Base-by-base conservation (phyloP, 345 rosid genomes). In the Aquilaria malaccensis region DNA sequence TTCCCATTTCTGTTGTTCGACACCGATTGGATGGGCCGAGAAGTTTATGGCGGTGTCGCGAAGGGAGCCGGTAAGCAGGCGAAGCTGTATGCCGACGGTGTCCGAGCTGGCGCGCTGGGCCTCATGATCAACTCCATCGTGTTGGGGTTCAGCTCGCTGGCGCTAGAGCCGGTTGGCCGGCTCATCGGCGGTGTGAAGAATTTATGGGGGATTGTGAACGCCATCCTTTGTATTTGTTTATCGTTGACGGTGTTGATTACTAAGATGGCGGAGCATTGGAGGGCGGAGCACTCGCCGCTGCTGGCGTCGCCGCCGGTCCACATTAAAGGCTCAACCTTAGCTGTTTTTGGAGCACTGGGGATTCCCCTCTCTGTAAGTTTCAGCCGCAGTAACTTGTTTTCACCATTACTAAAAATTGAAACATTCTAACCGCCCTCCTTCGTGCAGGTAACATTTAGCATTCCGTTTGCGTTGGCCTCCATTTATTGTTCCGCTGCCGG, bases 11-110 rank as follows among this genome's bases (percentile, higher is more conserved):
- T 89, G 50, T 69, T 89, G 54, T 89, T 76, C 68, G 88, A 89
- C 73, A 92, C 98, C 6, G 97, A 92, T 13, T 92, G 97, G 98
- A 81, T 87, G 89, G 98, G 97, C 10, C 72, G 84, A 9, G 95
- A 92, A 57, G 91, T 92, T 41, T 92, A 78, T 76, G 98, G 98
- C 0, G 98, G 98, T 2, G 51, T 68, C 56, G 71, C 83, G 0
- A 66, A 66, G 2, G 86, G 86, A 0, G 63, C 60, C 2, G 46
- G 54, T 0, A 59, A 9, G 54, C 45, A 48, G 65, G 66, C 30
- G 0, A 69, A 50, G 52, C 9, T 83, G 30, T 92, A 89, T 62
- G 78, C 78, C 49, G 74, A 56, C 4, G 98, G 98, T 2, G 97
- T 92, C 5, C 74, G 86, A 10, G 81, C 87, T 0, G 98, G 98